These are phyloP conservation scores for Colletotrichum godetiae DNA, from an alignment of 2,329 filamentous ascomycete genomes.

Conservation along the genomic window DNA sequence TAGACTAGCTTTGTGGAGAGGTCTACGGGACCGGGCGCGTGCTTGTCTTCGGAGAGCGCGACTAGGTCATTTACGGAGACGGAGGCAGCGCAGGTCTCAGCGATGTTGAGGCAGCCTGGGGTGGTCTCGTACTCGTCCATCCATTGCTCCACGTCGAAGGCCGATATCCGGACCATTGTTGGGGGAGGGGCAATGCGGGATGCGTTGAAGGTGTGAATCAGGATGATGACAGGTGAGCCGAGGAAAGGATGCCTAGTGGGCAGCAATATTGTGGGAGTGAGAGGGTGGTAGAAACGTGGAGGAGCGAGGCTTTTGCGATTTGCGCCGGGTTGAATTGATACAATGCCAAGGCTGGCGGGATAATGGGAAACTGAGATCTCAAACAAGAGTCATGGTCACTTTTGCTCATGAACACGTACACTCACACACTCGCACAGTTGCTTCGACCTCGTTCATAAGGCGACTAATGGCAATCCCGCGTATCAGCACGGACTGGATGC, in stretches of 20 bases:
- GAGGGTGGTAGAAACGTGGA: background rate
- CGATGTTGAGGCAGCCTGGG: conserved; percentile 73
- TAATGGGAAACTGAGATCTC: background rate
- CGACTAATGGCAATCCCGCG: background rate
- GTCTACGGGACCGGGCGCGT: conserved; percentile 53
- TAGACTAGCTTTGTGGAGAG: conserved; percentile 73
- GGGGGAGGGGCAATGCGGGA: background rate
- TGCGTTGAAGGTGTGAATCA: background rate
- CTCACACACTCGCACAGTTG: background rate
- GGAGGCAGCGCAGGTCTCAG: conserved; percentile 82
- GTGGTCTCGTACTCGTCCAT: conserved; percentile 71
- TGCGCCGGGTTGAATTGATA: conserved; percentile 14
- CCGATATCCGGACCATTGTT: conserved; percentile 46
- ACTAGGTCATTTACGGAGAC: conserved; percentile 77
- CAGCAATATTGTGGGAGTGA: background rate
- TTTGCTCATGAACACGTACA: background rate
- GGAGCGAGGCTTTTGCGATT: background rate
- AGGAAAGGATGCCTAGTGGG: background rate
- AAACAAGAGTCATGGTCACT: conserved; percentile 13
- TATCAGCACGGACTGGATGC: conserved; percentile 15
- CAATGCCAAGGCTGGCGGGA: conserved; percentile 23
- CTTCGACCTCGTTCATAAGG: conserved; percentile 6
- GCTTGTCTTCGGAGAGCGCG: conserved; percentile 66
- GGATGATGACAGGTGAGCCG: background rate
- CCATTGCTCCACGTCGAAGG: conserved; percentile 79